Evolutionary conservation across 805 yeast genomes (phyloP), one percentile per base, ranked within the genome.

Genomic region (Cyberlindnera samutprakarnensis): DNA sequence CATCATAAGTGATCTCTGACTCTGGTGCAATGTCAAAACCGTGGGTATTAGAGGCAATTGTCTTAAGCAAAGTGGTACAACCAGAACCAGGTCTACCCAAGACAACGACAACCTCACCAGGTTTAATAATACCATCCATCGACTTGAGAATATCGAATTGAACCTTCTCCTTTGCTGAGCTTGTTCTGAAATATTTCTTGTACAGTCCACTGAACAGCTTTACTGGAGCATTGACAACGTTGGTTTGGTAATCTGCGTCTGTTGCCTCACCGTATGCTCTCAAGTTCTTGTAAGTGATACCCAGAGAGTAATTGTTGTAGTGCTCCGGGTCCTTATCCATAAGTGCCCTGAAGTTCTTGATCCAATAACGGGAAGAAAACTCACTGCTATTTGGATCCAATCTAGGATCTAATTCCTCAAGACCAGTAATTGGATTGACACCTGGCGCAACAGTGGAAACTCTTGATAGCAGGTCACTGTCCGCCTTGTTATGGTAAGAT

Each of bases 51-150:
- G 72, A 59, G 25, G 78, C 66, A 29, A 77, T 55, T 5, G 79
- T 59, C 46, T 75, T 75, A 44, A 76, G 59, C 30, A 75, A 57
- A 5, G 83, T 75, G 6, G 83, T 61, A 45, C 84, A 76, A 26
- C 84, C 84, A 21, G 81, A 67, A 45, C 90, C 90, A 1, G 90
- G 90, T 55, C 87, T 70, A 36, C 92, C 90, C 28, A 81, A 60
- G 10, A 81, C 88, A 33, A 80, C 82, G 5, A 80, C 72, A 26
- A 78, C 62, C 39, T 78, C 78, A 35, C 87, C 86, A 3, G 86
- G 79, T 33, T 59, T 61, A 23, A 72, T 49, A 12, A 69, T 41
- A 15, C 78, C 83, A 39, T 75, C 78, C 71, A 69, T 64, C 12
- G 71, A 55, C 44, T 68, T 69, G 49, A 68, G 61, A 41, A 64